phyloP scores from a whole-genome alignment of 225 moss, liverwort and hornwort species.

The Anthoceros angustus region DNA sequence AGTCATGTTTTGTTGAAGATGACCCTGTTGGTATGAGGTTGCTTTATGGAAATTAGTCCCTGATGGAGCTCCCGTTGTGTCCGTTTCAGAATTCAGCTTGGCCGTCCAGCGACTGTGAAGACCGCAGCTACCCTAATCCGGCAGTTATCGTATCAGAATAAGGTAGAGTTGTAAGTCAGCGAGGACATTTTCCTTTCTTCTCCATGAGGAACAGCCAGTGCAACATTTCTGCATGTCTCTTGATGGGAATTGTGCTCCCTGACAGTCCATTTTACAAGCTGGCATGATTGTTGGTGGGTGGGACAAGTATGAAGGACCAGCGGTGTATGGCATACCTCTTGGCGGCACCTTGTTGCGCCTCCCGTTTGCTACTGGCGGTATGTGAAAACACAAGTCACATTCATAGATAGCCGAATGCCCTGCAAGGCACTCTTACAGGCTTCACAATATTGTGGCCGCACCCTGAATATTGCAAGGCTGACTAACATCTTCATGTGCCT shows the following conservation, averaged over 20 bases:
- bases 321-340: constrained; percentile 82
- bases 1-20: too few relatives aligned
- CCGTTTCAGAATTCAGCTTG: constrained; percentile 53
- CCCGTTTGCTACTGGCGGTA: constrained; percentile 92
- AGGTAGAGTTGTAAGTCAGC: constrained; percentile 24
- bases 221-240: neutral
- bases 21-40: too few relatives aligned
- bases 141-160: constrained; percentile 80
- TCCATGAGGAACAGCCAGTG: neutral
- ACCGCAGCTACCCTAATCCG: constrained; percentile 62
- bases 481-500: neutral
- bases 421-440: neutral
- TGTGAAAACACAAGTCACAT: constrained; percentile 9
- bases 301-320: constrained; percentile 96
- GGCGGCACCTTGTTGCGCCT: constrained; percentile 89
- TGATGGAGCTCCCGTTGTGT: neutral
- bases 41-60: neutral
- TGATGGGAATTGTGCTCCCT: neutral
- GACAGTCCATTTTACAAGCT: constrained; percentile 70
- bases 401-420: neutral
- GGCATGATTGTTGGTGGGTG: constrained; percentile 94
- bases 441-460: neutral
- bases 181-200: neutral
- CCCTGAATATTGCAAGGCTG: neutral
- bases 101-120: constrained; percentile 71